Evolutionary conservation across 2,329 filamentous ascomycete genomes (phyloP).

Genomic region (Colletotrichum sp.): DNA sequence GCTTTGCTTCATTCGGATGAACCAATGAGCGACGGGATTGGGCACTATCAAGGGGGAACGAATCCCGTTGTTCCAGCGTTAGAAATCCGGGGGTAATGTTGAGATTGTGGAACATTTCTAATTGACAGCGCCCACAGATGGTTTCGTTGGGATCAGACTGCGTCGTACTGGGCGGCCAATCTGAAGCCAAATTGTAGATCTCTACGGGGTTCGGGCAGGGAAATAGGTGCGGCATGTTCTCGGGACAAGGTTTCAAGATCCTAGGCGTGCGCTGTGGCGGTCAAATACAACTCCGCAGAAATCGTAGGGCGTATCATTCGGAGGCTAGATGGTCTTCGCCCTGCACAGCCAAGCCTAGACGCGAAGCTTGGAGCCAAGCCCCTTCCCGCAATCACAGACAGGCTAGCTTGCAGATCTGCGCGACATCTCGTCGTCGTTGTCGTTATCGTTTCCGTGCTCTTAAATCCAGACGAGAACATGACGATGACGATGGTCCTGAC

Average conservation of each 20-base stretch:
- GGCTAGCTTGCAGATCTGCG: neutral
- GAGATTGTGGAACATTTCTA: neutral
- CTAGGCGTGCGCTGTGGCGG: neutral
- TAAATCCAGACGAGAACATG: neutral
- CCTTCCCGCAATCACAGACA: neutral
- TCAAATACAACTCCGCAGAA: neutral
- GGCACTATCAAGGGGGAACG: neutral
- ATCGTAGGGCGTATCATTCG: neutral
- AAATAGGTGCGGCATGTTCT: neutral
- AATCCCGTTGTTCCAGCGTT: neutral
- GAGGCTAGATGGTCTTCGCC: neutral
- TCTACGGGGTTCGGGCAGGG: neutral
- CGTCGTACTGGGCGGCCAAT: neutral
- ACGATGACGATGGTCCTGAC: neutral
- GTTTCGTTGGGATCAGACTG: neutral
- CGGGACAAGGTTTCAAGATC: neutral
- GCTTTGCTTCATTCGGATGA: neutral
- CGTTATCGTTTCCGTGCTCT: neutral
- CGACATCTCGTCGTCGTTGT: neutral
- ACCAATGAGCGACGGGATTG: neutral
- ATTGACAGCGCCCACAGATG: neutral
- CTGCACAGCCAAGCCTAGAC: neutral
- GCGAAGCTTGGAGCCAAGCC: neutral
- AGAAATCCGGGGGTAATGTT: neutral
- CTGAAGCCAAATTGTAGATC: neutral